A percentile compares a stretch with the other conserved stretches of the same genome.
Evolutionary conservation across 192 early-diverging fungal species (phyloP).

Genomic region (Coemansia sp.): DNA sequence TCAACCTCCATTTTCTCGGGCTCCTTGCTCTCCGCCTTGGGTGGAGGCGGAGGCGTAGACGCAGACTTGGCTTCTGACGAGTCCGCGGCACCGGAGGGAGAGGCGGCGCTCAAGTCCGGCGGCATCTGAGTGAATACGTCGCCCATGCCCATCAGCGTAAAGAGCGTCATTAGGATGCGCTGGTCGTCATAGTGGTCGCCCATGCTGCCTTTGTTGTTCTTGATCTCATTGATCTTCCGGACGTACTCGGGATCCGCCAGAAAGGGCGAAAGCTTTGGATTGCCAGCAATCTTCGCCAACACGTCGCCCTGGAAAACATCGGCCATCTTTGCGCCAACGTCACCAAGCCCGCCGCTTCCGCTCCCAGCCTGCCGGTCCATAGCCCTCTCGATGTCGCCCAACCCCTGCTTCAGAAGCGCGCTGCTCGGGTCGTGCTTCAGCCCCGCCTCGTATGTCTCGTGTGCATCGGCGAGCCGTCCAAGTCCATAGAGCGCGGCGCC

Average conservation of each 20-base stretch:
- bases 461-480: constrained; percentile 66
- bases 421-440: constrained; percentile 80
- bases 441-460: constrained; percentile 73
- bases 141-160: constrained; percentile 75
- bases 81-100: constrained; percentile 27
- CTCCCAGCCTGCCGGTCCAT: constrained; percentile 42
- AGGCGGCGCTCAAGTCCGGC: constrained; percentile 5
- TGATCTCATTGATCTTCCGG: constrained; percentile 70
- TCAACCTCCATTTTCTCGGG: constrained; percentile 48
- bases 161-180: constrained; percentile 75
- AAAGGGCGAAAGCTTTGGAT: constrained; percentile 74
- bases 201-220: constrained; percentile 69
- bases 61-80: constrained; percentile 2
- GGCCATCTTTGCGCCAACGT: constrained; percentile 35
- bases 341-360: constrained; percentile 18
- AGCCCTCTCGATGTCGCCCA: constrained; percentile 72
- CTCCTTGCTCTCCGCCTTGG: constrained; percentile 17
- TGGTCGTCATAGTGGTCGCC: constrained; percentile 77
- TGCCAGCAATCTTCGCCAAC: constrained; percentile 73
- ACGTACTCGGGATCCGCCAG: constrained; percentile 79
- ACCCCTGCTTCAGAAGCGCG: constrained; percentile 70
- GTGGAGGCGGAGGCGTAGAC: constrained; percentile 20
- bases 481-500: constrained; percentile 84
- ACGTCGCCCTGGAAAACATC: constrained; percentile 72
- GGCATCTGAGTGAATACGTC: constrained; percentile 38